These are phyloP conservation scores for Fomitopsis pulvina DNA, from an alignment of 768 basidiomycete genomes.

Conservation along the genomic window DNA sequence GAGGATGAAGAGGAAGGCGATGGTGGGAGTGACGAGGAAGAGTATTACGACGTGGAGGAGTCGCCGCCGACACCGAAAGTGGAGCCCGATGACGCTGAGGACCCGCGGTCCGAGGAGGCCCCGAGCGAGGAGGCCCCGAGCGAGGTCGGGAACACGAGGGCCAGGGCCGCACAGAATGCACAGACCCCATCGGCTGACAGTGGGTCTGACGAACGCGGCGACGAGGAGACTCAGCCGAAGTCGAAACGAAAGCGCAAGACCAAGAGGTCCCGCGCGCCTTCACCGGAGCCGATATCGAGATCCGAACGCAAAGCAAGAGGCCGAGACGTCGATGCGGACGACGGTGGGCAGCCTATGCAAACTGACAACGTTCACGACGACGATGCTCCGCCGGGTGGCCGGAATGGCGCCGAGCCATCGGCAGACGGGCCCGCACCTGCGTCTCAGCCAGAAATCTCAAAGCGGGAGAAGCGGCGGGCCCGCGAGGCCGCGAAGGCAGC, in stretches of 20 bases:
- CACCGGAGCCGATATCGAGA: conserved; percentile 7
- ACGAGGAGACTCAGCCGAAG: conserved; percentile 9
- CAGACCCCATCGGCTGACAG: no score
- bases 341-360: background rate
- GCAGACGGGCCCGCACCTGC: conserved; percentile 3
- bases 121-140: conserved; percentile 4
- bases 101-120: conserved; percentile 8
- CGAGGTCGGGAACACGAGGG: background rate
- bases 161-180: no score
- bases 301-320: conserved; percentile 4
- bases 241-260: conserved; percentile 18
- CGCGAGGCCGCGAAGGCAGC: conserved; percentile 69
- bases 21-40: conserved; percentile 6
- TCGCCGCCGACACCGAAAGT: background rate
- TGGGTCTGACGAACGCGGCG: conserved; percentile 7
- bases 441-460: conserved; percentile 41
- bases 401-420: background rate
- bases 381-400: background rate
- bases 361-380: background rate
- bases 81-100: background rate
- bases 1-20: conserved; percentile 19
- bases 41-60: conserved; percentile 5
- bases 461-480: conserved; percentile 76
- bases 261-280: conserved; percentile 12
- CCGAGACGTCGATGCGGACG: background rate